Evolutionary conservation across 495 filamentous ascomycete genomes (phyloP).

Genomic region (Penicillium cataractarum): DNA sequence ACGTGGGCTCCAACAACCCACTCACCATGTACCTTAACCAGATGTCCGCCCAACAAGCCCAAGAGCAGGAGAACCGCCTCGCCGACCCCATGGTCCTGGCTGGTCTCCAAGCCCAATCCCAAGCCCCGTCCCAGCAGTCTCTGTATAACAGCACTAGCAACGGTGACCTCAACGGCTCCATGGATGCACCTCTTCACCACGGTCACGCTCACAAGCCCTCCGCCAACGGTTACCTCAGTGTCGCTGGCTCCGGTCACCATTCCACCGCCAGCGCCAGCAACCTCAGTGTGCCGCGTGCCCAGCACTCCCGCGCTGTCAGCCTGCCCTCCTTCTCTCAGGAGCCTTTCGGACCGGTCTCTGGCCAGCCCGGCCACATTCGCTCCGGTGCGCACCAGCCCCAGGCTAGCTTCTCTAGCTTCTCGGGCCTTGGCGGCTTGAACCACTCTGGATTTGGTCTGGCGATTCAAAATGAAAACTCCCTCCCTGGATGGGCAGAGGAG

Average conservation of each 20-base stretch:
- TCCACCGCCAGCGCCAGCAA: conserved; percentile 69
- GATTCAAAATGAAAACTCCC: conserved; percentile 63
- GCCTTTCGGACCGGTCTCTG: conserved; percentile 51
- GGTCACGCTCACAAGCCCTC: conserved; percentile 55
- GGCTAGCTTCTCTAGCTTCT: conserved; percentile 60
- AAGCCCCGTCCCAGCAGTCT: conserved; percentile 51
- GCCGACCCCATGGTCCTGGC: conserved; percentile 54
- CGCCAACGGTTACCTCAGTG: conserved; percentile 58
- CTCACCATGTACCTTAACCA: conserved; percentile 93
- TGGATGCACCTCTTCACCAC: conserved; percentile 50
- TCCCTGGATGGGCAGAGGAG: conserved; percentile 70
- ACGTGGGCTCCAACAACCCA: conserved; percentile 80
- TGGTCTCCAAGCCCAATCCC: conserved; percentile 68
- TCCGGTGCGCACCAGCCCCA: conserved; percentile 56
- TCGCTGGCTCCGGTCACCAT: conserved; percentile 63
- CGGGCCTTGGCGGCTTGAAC: conserved; percentile 59
- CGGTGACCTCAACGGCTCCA: conserved; percentile 59
- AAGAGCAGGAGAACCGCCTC: conserved; percentile 59
- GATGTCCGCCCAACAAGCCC: conserved; percentile 75
- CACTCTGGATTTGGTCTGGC: conserved; percentile 63
- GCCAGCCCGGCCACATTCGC: conserved; percentile 47
- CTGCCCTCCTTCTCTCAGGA: conserved; percentile 74
- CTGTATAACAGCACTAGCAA: conserved; percentile 53
- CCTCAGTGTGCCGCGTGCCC: conserved; percentile 61
- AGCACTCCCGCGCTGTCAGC: conserved; percentile 84